Percentiles rank a stretch among this genome's conserved stretches.
phyloP scores from a whole-genome alignment of 192 early-diverging fungal species.

The Rhizoclosmatium globosum region DNA sequence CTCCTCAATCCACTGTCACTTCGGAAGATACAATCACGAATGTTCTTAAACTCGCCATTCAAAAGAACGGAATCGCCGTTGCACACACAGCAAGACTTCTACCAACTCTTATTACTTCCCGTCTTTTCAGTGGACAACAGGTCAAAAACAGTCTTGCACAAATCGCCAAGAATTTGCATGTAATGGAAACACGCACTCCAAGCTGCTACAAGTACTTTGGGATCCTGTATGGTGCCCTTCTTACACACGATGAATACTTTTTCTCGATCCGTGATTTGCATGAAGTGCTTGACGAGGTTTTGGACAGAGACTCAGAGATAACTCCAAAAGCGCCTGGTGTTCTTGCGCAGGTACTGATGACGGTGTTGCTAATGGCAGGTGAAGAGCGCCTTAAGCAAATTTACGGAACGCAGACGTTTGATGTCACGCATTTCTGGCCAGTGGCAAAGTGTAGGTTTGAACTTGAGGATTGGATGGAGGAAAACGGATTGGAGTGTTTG shows the following conservation, averaged over 20 bases:
- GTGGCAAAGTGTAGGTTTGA: neutral
- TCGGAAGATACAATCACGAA: neutral
- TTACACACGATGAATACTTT: neutral
- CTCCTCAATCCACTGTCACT: no score
- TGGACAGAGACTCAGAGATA: neutral
- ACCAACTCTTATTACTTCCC: neutral
- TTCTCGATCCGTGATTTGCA: neutral
- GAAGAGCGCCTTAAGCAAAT: neutral
- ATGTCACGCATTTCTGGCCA: constrained; percentile 6
- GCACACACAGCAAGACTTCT: constrained; percentile 18
- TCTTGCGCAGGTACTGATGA: neutral
- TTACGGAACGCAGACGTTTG: neutral
- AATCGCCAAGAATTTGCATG: neutral
- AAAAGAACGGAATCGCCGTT: constrained; percentile 1
- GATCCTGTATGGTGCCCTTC: constrained; percentile 21
- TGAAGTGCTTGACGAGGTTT: neutral
- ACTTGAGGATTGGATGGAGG: constrained; percentile 23
- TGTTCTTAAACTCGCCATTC: neutral
- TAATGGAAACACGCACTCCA: neutral
- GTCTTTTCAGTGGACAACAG: no score
- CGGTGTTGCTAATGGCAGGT: constrained; percentile 4
- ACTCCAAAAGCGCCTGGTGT: neutral
- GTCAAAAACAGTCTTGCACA: neutral
- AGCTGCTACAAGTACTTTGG: constrained; percentile 15
- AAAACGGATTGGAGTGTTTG: constrained; percentile 17